Evolutionary conservation across 495 filamentous ascomycete species (phyloP), one percentile per base, ranked within the genome.

Genomic region (Podospora pseudopauciseta): DNA sequence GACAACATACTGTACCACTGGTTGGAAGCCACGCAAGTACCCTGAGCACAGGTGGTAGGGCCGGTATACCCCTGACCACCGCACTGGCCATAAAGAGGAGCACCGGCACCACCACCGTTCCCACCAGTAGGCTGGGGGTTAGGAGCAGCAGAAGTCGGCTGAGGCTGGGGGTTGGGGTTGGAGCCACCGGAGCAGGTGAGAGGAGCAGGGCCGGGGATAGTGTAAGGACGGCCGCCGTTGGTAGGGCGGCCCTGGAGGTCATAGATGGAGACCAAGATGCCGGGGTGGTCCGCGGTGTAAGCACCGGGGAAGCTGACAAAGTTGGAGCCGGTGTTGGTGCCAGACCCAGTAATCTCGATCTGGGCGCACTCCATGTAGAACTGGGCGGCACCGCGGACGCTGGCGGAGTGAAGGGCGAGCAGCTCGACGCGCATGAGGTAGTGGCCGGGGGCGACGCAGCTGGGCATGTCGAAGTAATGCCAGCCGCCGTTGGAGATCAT

Each of bases 381-480:
- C 73, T 87, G 84, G 1, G 84, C 84, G 55, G 79, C 81, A 7
- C 78, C 79, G 1, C 64, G 60, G n/a, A 28, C 60, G 23, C 71
- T 65, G 19, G 84, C 83, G 18, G 70, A 72, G 74, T 85, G 83
- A 28, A 86, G 79, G 5, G 84, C 83, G 34, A 85, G 80, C 6
- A 85, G 69, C 75, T 86, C 84, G 39, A 83, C 82, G 4, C 84
- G 81, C 71, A 86, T 79, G 5, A 86, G 78, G 71, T 87, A 83
- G 62, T 85, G 77, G 28, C 80, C 79, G 0, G 80, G 75, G 19
- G 80, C 79, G 53, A 86, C 71, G 69, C 80, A 83, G 9, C 68
- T 56, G n/a, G 82, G 80, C 72, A 83, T 80, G 55, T 75, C 76
- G 67, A 84, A 81, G 68, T 82, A 79, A 69, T 82, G 78, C 79